Base-by-base conservation (phyloP, 768 basidiomycete genomes). In the Boletellus emodensis region DNA sequence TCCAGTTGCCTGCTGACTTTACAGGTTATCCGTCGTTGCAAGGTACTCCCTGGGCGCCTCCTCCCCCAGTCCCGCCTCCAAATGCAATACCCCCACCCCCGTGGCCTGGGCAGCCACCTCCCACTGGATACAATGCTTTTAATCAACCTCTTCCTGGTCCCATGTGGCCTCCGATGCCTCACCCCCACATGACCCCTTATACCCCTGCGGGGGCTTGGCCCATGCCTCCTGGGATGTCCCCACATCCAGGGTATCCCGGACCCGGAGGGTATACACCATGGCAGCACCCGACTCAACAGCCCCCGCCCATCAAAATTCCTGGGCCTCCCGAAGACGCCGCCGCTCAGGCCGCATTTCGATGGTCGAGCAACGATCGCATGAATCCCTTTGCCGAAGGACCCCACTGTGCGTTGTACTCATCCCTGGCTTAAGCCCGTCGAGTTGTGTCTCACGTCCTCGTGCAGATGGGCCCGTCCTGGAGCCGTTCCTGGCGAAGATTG, bases 401-500 rank as follows among this genome's bases (percentile, higher is more conserved):
- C 0, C 66, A 72, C 46, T 77, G 76, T 78, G 63, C 28, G 76
- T 65, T 20, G 24, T 22, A 11, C 22, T 37, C 26, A 30, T 42
- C 26, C 24, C 34, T 8, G 6, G 24, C 4, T n/a, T 28, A 11
- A 18, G 11, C 14, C 28, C n/a, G 1, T 34, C 33, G 26, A 3
- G 4, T 20, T 35, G 17, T 35, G 46, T 35, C 53, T 69, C 28
- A 69, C 14, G 12, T 13, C 15, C 46, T 18, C 56, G 35, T 44
- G 34, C 64, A 84, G 83, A 90, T 61, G 83, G 85, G 0, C 86
- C 88, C 2, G 86, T 89, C 10, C 72, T 90, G 3, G 77, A 79
- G 11, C 81, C 87, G 0, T 78, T 84, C 55, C 62, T 84, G 17
- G 64, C 75, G 15, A 73, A 72, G 44, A 67, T 79, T 22, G 76